Base-by-base conservation (phyloP, 148 eudicot species). In the Vaccinium corymbosum region DNA sequence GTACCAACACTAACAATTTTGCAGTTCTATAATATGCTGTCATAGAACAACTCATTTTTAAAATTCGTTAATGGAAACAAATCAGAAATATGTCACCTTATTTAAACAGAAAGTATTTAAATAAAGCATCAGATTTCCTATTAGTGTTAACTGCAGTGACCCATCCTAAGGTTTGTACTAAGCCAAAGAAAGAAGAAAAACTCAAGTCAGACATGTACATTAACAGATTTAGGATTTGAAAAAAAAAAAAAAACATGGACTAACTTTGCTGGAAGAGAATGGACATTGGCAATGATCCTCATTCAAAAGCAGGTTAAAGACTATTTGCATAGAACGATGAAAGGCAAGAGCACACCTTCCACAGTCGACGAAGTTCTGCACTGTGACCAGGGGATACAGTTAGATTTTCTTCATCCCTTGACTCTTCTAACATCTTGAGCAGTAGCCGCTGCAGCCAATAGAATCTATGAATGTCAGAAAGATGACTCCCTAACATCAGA, bases 401-500 rank as follows among this genome's bases (percentile, higher is more conserved):
- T 66, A 16, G 77, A 85, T 79, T 86, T 78, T 87, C 86, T 74
- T 62, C 85, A 73, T 83, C 73, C 79, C 62, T 72, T 56, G 83
- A 84, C 55, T 68, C 73, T 68, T 84, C 90, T 70, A 91, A 82
- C 86, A 92, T 82, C 86, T 86, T 88, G 85, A 85, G 89, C 89
- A 95, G 71, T 52, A 95, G 84, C 72, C 94, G 93, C 96, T 94
- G 98, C 72, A 80, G 80, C n/a, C 84, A 86, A 84, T 42, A 15
- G 83, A 59, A 42, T 51, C 62, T 53, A 64, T 78, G 38, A 83
- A 42, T 53, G 35, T 46, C 35, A 76, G 55, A 80, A 80, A 85
- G 85, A 76, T 62, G 56, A 76, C 55, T 10, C 32, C 14, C 32
- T 49, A 49, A 14, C 61, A 72, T 62, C 46, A 57, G 42, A 48